Conservation (phyloP, 2,329 filamentous ascomycete species). For the Phaeosphaeriaceae sp. region DNA sequence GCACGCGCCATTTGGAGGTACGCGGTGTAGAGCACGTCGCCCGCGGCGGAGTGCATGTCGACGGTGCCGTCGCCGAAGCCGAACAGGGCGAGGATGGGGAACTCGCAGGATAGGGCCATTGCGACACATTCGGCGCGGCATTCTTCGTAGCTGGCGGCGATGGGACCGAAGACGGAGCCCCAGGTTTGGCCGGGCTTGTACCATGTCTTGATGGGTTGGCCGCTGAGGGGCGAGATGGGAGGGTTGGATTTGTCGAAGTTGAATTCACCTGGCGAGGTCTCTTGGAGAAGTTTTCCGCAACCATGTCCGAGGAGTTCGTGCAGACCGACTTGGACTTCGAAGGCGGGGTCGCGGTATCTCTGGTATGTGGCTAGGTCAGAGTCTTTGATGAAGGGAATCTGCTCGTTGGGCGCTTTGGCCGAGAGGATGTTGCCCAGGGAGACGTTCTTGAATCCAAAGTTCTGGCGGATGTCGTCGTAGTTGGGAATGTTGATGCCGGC, state of each 20-base stretch:
- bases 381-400: constrained; percentile 86
- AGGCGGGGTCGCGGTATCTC: constrained; percentile 84
- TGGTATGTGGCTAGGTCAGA: constrained; percentile 80
- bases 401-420: constrained; percentile 90
- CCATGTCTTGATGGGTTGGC: constrained; percentile 81
- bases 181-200: constrained; percentile 97
- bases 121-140: constrained; percentile 94
- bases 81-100: constrained; percentile 87
- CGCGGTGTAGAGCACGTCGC: constrained; percentile 84
- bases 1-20: constrained; percentile 95
- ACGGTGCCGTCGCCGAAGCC: constrained; percentile 81
- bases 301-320: constrained; percentile 91
- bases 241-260: constrained; percentile 89
- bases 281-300: constrained; percentile 91
- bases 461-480: constrained; percentile 74
- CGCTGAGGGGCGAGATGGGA: constrained; percentile 79
- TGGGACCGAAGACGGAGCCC: constrained; percentile 88
- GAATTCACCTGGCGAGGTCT: constrained; percentile 80
- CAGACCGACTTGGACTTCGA: constrained; percentile 94
- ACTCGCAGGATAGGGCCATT: constrained; percentile 90
- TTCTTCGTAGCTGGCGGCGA: constrained; percentile 91
- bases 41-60: constrained; percentile 78
- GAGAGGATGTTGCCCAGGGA: constrained; percentile 91
- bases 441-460: constrained; percentile 89
- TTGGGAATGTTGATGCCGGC: constrained; percentile 68